These are phyloP conservation scores for Yamadazyma membranifaciens DNA, from an alignment of 1,139 yeast genomes.

Conservation along the genomic window DNA sequence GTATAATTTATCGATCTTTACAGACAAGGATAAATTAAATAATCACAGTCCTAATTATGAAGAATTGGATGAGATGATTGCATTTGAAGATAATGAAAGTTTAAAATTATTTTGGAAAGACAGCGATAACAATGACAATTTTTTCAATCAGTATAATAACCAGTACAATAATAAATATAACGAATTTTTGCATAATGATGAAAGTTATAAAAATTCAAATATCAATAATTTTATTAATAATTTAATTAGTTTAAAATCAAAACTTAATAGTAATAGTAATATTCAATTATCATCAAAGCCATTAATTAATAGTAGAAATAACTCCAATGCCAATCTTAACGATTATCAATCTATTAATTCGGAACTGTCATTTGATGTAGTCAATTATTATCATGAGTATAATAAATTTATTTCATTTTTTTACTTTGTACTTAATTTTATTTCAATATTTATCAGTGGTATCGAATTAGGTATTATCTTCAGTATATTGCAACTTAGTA, in stretches of 20 bases:
- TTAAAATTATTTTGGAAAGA: slow-evolving; percentile 17
- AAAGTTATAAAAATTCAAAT: not conserved
- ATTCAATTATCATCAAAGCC: not conserved
- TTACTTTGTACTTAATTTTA: slow-evolving; percentile 31
- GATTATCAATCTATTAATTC: slow-evolving; percentile 33
- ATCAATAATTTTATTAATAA: slow-evolving; percentile 13
- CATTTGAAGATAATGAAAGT: slow-evolving; percentile 17
- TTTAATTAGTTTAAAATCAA: slow-evolving; percentile 10
- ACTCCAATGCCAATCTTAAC: not conserved
- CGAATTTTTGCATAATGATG: not conserved
- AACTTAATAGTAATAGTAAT: slow-evolving; percentile 1
- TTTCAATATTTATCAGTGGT: slow-evolving; percentile 40
- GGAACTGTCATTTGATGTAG: slow-evolving; percentile 7
- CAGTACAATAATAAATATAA: slow-evolving; percentile 3
- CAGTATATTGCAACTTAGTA: slow-evolving; percentile 27
- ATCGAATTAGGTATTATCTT: slow-evolving; percentile 44
- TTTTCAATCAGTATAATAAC: not conserved
- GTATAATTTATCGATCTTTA: slow-evolving; percentile 14
- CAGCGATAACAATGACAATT: slow-evolving; percentile 6
- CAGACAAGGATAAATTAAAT: slow-evolving; percentile 5
- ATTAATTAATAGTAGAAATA: not conserved
- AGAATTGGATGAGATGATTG: slow-evolving; percentile 15
- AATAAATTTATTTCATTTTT: slow-evolving; percentile 37
- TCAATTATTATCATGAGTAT: slow-evolving; percentile 31
- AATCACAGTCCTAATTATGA: slow-evolving; percentile 9